These are phyloP conservation scores for Termitomyces sp. DNA, from an alignment of 768 basidiomycete genomes.

Conservation along the genomic window DNA sequence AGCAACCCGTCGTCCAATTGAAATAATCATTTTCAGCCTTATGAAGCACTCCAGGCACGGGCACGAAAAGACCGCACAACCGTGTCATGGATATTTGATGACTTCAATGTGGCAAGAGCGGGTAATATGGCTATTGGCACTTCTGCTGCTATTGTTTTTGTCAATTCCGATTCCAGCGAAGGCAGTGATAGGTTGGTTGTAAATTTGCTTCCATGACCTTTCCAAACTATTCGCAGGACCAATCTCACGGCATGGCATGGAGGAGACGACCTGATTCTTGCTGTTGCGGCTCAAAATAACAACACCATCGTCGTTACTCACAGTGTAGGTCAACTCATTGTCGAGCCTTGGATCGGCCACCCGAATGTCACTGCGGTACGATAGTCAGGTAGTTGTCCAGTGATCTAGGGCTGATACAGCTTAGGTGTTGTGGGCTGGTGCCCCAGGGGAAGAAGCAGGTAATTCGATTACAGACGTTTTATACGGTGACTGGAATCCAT, in stretches of 20 bases:
- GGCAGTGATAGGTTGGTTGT: constrained; percentile 19
- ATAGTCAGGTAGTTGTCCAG: constrained; percentile 1
- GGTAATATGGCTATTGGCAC: constrained; percentile 39
- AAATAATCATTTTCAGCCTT: constrained; percentile 38
- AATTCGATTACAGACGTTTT: constrained; percentile 65
- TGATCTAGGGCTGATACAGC: constrained; percentile 13
- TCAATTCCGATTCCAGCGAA: constrained; percentile 87
- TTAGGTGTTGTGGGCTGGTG: constrained; percentile 59
- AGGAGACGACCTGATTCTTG: constrained; percentile 64
- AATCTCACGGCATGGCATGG: constrained; percentile 73
- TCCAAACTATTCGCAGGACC: constrained; percentile 37
- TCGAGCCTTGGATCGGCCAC: constrained; percentile 66
- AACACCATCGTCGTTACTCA: constrained; percentile 71
- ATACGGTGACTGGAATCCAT: constrained; percentile 65
- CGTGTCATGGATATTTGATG: constrained; percentile 63
- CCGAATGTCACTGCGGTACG: constrained; percentile 67
- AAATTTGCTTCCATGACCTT: background rate
- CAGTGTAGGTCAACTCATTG: constrained; percentile 51
- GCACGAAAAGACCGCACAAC: constrained; percentile 59
- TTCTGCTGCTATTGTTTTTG: constrained; percentile 73
- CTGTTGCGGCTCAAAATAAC: constrained; percentile 59
- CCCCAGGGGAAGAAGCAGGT: constrained; percentile 64
- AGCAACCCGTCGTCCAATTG: no score
- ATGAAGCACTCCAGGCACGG: constrained; percentile 73
- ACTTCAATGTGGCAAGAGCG: constrained; percentile 55